A percentile compares a stretch with the other conserved stretches of the same genome.
phyloP scores from a whole-genome alignment of 1,139 yeast species.

The Arxiozyma telluris region DNA sequence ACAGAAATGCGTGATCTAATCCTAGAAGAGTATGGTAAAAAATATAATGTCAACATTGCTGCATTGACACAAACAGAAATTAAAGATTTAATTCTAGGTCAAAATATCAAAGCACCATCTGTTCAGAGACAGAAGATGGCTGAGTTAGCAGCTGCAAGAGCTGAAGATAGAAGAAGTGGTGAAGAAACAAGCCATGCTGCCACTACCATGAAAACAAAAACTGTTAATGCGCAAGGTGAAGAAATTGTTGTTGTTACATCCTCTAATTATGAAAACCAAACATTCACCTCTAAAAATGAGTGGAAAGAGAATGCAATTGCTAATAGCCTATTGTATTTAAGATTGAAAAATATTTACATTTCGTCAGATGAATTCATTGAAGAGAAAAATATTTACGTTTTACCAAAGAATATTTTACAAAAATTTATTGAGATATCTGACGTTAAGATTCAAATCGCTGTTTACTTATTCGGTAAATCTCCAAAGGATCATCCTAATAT shows the following conservation, averaged over 20 bases:
- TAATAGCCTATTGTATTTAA: constrained; percentile 59
- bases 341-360: constrained; percentile 71
- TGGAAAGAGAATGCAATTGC: constrained; percentile 90
- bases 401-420: constrained; percentile 74
- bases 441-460: constrained; percentile 75
- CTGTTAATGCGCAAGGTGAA: constrained; percentile 91
- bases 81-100: constrained; percentile 88
- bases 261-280: constrained; percentile 75
- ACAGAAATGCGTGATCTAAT: constrained; percentile 81
- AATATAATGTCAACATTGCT: constrained; percentile 76
- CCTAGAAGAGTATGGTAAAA: constrained; percentile 73
- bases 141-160: constrained; percentile 56
- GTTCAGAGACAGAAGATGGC: constrained; percentile 72
- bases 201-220: constrained; percentile 66
- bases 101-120: constrained; percentile 86
- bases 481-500: constrained; percentile 62
- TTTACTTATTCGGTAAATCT: constrained; percentile 65
- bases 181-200: constrained; percentile 19
- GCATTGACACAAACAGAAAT: constrained; percentile 90
- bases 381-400: constrained; percentile 53
- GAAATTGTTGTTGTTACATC: constrained; percentile 92
- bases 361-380: constrained; percentile 51
- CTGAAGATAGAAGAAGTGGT: constrained; percentile 25
- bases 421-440: constrained; percentile 79
- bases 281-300: constrained; percentile 76